A percentile compares a stretch with the other conserved stretches of the same genome.
These are phyloP conservation scores for Cladosporium sp. DNA, from an alignment of 2,329 filamentous ascomycete species.

Conservation along the genomic window DNA sequence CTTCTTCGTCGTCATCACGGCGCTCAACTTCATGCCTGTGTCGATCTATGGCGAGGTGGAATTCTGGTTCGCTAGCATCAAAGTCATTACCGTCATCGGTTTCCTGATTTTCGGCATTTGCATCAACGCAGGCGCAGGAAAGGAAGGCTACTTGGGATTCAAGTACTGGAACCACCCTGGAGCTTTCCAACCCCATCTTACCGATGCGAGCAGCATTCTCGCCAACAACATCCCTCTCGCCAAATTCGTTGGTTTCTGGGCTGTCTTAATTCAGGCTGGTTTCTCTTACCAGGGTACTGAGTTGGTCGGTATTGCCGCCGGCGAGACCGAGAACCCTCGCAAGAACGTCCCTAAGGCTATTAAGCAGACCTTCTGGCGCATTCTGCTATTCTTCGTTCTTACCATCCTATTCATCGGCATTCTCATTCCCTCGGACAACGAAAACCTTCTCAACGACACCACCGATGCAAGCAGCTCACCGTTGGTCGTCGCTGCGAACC, in stretches of 20 bases:
- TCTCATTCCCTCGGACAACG: conserved; percentile 38
- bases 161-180: conserved; percentile 47
- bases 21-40: conserved; percentile 53
- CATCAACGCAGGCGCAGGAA: conserved; percentile 43
- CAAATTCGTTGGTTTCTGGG: conserved; percentile 52
- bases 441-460: conserved; percentile 39
- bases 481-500: conserved; percentile 65
- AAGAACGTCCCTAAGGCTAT: conserved; percentile 44
- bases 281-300: conserved; percentile 60
- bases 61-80: conserved; percentile 55
- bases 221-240: conserved; percentile 31
- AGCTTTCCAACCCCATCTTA: conserved; percentile 39
- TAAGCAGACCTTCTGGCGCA: conserved; percentile 40
- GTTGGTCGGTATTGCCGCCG: conserved; percentile 55
- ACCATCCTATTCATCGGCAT: conserved; percentile 40
- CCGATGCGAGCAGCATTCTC: conserved; percentile 24
- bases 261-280: conserved; percentile 57
- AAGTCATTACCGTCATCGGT: conserved; percentile 54
- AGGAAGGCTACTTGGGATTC: conserved; percentile 61
- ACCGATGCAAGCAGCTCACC: conserved; percentile 57
- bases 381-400: conserved; percentile 40
- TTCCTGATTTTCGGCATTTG: conserved; percentile 44
- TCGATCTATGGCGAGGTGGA: conserved; percentile 55
- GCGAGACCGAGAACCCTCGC: conserved; percentile 53
- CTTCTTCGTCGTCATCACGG: conserved; percentile 41